Percentiles rank a stretch among this genome's conserved stretches.
phyloP scores from a whole-genome alignment of 2,329 filamentous ascomycete species.

The Penicillium sclerotiorum region DNA sequence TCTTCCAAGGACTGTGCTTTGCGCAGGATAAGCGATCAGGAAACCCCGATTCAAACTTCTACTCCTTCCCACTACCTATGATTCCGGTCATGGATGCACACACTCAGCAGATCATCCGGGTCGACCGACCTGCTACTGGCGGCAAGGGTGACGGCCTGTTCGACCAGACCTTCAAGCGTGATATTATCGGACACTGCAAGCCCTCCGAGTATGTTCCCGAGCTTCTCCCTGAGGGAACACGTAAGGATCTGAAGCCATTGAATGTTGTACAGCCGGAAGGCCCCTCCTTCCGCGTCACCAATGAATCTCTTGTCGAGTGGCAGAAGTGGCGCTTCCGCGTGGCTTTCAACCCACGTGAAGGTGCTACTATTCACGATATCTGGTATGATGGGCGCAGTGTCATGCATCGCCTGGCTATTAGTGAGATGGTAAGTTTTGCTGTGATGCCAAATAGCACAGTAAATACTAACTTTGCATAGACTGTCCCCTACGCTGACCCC shows the following conservation, averaged over 20 bases:
- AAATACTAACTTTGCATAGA: conserved; percentile 15
- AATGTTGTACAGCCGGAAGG: conserved; percentile 73
- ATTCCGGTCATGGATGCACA: conserved; percentile 60
- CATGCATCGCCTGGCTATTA: conserved; percentile 67
- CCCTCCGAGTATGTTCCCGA: conserved; percentile 55
- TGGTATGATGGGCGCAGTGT: conserved; percentile 67
- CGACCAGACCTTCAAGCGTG: conserved; percentile 44
- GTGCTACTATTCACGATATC: conserved; percentile 70
- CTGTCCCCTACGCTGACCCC: conserved; percentile 67
- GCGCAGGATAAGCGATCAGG: conserved; percentile 44
- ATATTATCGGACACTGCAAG: conserved; percentile 56
- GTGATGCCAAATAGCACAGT: not conserved
- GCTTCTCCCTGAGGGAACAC: conserved; percentile 48
- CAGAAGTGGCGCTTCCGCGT: conserved; percentile 72
- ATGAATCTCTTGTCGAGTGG: conserved; percentile 54
- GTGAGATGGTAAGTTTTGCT: conserved; percentile 61
- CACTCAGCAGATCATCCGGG: conserved; percentile 57
- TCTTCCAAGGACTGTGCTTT: conserved; percentile 58
- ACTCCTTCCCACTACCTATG: conserved; percentile 58
- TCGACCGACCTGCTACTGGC: conserved; percentile 60
- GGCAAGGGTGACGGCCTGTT: conserved; percentile 53
- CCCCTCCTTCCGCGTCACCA: conserved; percentile 59
- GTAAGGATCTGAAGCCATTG: conserved; percentile 66
- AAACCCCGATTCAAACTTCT: conserved; percentile 63
- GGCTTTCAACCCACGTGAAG: conserved; percentile 61